Evolutionary conservation across 805 yeast genomes (phyloP).

Genomic region (Saccharomycopsis fodiens): DNA sequence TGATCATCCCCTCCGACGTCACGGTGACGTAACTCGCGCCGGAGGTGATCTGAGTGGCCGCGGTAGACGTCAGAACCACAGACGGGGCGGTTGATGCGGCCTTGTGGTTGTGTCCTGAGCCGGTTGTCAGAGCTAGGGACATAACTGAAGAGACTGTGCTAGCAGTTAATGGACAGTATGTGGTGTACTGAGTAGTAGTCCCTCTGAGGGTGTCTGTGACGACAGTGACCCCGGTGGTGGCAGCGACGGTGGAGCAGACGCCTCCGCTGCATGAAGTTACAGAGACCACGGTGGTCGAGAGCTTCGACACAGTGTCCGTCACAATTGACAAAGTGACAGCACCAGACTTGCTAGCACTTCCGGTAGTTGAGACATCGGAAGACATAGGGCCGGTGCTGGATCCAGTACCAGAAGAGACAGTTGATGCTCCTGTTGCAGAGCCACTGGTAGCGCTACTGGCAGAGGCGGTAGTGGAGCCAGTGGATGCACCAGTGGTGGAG

Average conservation of each 20-base stretch:
- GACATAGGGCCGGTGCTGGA: background rate
- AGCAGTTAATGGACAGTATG: conserved; percentile 25
- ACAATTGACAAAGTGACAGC: too few relatives aligned
- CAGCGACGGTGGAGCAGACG: conserved; percentile 6
- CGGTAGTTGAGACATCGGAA: background rate
- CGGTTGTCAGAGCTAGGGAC: conserved; percentile 8
- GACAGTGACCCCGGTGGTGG: conserved; percentile 23
- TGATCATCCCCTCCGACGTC: conserved; percentile 21
- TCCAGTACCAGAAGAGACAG: background rate
- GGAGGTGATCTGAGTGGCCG: conserved; percentile 18
- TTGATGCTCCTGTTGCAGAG: too few relatives aligned
- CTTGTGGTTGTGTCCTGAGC: too few relatives aligned
- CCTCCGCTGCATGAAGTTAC: background rate
- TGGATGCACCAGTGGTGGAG: background rate
- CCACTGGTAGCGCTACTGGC: background rate
- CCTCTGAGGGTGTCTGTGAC: conserved; percentile 22
- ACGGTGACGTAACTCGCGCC: conserved; percentile 24
- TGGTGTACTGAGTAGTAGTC: conserved; percentile 23
- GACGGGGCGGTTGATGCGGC: conserved; percentile 6
- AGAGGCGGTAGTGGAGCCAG: background rate
- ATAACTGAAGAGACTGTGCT: conserved; percentile 13
- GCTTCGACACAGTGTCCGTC: background rate
- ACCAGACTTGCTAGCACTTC: too few relatives aligned
- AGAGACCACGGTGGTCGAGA: background rate
- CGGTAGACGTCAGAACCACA: too few relatives aligned